These are phyloP conservation scores for Mucor mucedo DNA, from an alignment of 371 early-diverging fungal genomes.

Conservation along the genomic window DNA sequence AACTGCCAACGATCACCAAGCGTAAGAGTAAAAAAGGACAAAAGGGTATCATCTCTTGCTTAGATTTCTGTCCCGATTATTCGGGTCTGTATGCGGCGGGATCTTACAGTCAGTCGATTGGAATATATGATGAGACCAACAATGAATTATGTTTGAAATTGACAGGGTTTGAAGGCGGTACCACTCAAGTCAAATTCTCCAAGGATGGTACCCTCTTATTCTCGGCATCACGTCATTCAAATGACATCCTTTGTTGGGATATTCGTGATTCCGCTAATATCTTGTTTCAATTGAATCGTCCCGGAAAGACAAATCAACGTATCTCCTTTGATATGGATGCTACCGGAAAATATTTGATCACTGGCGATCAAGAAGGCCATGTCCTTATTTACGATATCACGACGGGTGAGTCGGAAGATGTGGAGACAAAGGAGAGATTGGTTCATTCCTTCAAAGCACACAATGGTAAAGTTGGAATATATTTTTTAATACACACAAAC, in stretches of 20 bases:
- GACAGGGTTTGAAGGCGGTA: slow-evolving; percentile 47
- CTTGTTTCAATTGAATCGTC: slow-evolving; percentile 53
- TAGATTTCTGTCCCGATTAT: slow-evolving; percentile 69
- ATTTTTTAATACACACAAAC: no score
- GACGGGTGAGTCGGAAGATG: slow-evolving; percentile 19
- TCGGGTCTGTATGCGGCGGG: slow-evolving; percentile 74
- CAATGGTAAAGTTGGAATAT: slow-evolving; percentile 25
- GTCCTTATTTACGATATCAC: slow-evolving; percentile 54
- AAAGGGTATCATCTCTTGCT: slow-evolving; percentile 70
- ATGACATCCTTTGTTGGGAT: slow-evolving; percentile 71
- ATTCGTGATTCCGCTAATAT: slow-evolving; percentile 68
- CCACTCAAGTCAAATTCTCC: slow-evolving; percentile 65
- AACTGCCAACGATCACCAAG: slow-evolving; percentile 60
- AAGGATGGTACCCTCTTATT: slow-evolving; percentile 65
- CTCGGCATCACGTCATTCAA: slow-evolving; percentile 61
- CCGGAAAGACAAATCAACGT: slow-evolving; percentile 70
- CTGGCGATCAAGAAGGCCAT: slow-evolving; percentile 63
- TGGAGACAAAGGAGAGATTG: slow-evolving; percentile 17
- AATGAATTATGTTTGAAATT: slow-evolving; percentile 58
- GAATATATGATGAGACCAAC: slow-evolving; percentile 65
- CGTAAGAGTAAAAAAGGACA: slow-evolving; percentile 69
- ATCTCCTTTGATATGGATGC: slow-evolving; percentile 69
- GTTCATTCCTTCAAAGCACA: slow-evolving; percentile 19
- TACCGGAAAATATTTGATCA: slow-evolving; percentile 57
- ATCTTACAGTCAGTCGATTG: slow-evolving; percentile 67